Evolutionary conservation across 164 flowering plant species (phyloP).

Genomic region (Cinnamomum chago): DNA sequence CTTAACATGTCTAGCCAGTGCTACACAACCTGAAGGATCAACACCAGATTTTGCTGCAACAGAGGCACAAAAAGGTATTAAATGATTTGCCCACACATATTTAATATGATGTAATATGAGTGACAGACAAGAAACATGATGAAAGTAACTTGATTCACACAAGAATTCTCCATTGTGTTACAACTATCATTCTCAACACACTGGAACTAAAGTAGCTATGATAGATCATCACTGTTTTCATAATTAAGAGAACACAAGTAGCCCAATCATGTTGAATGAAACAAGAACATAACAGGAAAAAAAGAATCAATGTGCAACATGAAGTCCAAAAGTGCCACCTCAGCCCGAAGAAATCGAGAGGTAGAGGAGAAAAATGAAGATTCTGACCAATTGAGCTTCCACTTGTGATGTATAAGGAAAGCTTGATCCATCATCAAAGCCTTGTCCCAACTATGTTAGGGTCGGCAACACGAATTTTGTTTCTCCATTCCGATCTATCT

Average conservation of each 20-base stretch:
- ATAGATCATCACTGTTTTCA: neutral
- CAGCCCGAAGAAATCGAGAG: too few species aligned
- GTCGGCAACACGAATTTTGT: too few species aligned
- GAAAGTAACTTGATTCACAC: neutral
- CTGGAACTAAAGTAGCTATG: neutral
- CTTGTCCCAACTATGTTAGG: too few species aligned
- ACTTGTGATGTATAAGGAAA: too few species aligned
- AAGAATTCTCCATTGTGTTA: neutral
- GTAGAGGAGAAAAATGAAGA: too few species aligned
- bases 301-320: too few species aligned
- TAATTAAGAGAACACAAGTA: neutral
- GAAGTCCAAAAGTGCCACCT: too few species aligned
- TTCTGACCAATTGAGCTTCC: too few species aligned
- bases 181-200: too few species aligned
- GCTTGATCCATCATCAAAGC: too few species aligned
- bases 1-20: slow-evolving; percentile 66
- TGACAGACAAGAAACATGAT: neutral
- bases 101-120: neutral
- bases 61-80: neutral
- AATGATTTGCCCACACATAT: neutral
- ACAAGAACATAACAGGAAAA: too few species aligned
- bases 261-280: neutral
- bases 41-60: slow-evolving; percentile 84
- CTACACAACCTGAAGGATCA: slow-evolving; percentile 69
- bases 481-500: too few species aligned